Conservation (phyloP, 257 asterid genomes). For the Penstemon barbatus region DNA sequence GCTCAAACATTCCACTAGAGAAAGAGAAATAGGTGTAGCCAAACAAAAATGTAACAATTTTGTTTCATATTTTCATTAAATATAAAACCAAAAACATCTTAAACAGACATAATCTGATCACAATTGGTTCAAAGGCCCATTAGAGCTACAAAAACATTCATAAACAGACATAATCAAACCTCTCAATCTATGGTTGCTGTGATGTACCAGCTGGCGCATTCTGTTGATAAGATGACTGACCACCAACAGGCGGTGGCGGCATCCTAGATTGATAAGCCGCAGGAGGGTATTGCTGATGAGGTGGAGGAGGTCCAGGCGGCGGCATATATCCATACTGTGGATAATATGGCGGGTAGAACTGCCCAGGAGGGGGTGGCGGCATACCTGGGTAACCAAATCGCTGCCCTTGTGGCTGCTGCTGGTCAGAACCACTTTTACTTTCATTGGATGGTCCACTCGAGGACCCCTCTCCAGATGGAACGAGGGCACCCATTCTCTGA, state of each 20-base stretch:
- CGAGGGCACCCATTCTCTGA: slow-evolving; percentile 89
- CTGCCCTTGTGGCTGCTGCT: slow-evolving; percentile 46
- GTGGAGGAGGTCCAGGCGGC: slow-evolving; percentile 65
- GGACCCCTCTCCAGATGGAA: slow-evolving; percentile 73
- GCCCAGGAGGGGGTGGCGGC: slow-evolving; percentile 73
- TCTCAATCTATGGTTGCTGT: slow-evolving; percentile 28
- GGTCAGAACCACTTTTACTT: slow-evolving; percentile 42
- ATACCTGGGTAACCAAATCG: slow-evolving; percentile 52
- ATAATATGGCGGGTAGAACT: slow-evolving; percentile 66
- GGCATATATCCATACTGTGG: slow-evolving; percentile 71
- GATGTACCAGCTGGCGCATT: slow-evolving; percentile 41
- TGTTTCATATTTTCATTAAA: neutral
- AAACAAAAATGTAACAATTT: too few species aligned
- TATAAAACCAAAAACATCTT: slow-evolving; percentile 8
- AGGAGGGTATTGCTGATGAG: slow-evolving; percentile 57
- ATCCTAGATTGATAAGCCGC: slow-evolving; percentile 50
- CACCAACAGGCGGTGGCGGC: slow-evolving; percentile 46
- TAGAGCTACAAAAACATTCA: slow-evolving; percentile 14
- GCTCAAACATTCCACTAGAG: neutral
- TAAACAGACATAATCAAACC: neutral
- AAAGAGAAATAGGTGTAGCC: neutral
- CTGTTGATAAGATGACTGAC: slow-evolving; percentile 45
- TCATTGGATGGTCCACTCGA: slow-evolving; percentile 59
- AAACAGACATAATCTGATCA: neutral
- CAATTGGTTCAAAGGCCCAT: neutral